Conservation (phyloP, 2,329 filamentous ascomycete species). For the Byssothecium circinans region DNA sequence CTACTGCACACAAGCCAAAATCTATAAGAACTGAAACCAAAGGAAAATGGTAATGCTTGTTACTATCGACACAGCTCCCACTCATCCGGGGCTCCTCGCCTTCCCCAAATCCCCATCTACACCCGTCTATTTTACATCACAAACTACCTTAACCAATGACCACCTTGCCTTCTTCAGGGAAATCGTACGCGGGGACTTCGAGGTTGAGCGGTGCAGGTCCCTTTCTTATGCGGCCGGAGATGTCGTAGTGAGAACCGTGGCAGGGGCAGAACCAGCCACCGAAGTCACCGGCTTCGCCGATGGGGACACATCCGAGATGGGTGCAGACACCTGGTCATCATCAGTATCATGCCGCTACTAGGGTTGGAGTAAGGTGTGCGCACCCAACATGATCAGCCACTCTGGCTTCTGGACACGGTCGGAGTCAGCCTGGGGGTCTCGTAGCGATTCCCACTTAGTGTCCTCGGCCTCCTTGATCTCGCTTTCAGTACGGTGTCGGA, state of each 20-base stretch:
- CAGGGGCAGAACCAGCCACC: slow-evolving; percentile 99
- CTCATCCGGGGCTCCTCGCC: slow-evolving; percentile 1
- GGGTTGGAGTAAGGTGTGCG: slow-evolving; percentile 12
- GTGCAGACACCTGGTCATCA: slow-evolving; percentile 82
- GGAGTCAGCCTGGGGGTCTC: slow-evolving; percentile 87
- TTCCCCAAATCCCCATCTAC: slow-evolving; percentile 3
- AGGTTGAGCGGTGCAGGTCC: slow-evolving; percentile 97
- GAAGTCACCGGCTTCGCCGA: slow-evolving; percentile 96
- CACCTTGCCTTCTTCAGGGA: slow-evolving; percentile 85
- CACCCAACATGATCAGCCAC: slow-evolving; percentile 98
- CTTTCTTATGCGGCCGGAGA: slow-evolving; percentile 96
- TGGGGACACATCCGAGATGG: slow-evolving; percentile 97
- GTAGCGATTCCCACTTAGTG: slow-evolving; percentile 77
- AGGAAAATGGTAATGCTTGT: slow-evolving; percentile 37
- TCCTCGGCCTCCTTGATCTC: slow-evolving; percentile 96
- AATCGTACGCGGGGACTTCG: slow-evolving; percentile 89
- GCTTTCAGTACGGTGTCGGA: slow-evolving; percentile 90
- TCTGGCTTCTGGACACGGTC: slow-evolving; percentile 98
- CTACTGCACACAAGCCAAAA: slow-evolving; percentile 39
- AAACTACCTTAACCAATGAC: slow-evolving; percentile 76
- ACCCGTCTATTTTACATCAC: slow-evolving; percentile 26
- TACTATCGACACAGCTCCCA: slow-evolving; percentile 37
- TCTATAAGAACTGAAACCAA: slow-evolving; percentile 25
- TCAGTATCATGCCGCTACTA: not conserved
- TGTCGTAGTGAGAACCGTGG: slow-evolving; percentile 99